Evolutionary conservation across 768 basidiomycete species (phyloP).

Genomic region (Clitopilus passeckerianus): DNA sequence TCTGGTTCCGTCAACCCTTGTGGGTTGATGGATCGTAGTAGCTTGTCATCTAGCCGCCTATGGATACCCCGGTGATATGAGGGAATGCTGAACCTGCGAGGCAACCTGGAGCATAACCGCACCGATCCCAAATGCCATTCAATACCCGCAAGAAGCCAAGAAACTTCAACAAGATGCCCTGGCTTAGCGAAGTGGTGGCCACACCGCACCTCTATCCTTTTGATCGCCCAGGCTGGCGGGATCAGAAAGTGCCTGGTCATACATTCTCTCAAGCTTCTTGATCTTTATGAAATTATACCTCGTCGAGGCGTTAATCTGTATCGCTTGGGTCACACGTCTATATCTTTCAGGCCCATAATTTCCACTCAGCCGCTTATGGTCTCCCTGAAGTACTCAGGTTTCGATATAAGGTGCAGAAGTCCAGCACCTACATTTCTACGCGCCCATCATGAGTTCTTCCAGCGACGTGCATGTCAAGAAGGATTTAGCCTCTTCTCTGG

Average conservation of each 20-base stretch:
- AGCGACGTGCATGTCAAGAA: constrained; percentile 5
- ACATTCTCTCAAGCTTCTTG: neutral
- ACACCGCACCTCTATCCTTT: constrained; percentile 1
- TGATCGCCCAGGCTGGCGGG: neutral
- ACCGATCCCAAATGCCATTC: neutral
- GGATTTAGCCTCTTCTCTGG: constrained; percentile 6
- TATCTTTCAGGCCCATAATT: neutral
- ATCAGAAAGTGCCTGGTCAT: neutral
- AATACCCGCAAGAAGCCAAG: neutral
- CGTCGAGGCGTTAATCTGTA: neutral
- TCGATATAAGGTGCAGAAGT: neutral
- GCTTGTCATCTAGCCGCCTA: neutral
- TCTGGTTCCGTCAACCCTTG: neutral
- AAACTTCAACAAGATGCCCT: constrained; percentile 1
- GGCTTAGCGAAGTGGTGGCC: neutral
- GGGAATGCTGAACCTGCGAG: neutral
- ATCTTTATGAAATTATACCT: neutral
- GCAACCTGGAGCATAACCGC: neutral
- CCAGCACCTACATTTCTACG: neutral
- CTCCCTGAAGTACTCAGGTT: neutral
- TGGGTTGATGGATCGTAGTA: neutral
- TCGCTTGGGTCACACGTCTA: neutral
- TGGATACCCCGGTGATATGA: neutral
- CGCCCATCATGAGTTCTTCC: neutral
- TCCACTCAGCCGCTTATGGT: neutral